A percentile compares a stretch with the other conserved stretches of the same genome.
phyloP scores from a whole-genome alignment of 306 rosid species.

The Fragaria nilgerrensis region DNA sequence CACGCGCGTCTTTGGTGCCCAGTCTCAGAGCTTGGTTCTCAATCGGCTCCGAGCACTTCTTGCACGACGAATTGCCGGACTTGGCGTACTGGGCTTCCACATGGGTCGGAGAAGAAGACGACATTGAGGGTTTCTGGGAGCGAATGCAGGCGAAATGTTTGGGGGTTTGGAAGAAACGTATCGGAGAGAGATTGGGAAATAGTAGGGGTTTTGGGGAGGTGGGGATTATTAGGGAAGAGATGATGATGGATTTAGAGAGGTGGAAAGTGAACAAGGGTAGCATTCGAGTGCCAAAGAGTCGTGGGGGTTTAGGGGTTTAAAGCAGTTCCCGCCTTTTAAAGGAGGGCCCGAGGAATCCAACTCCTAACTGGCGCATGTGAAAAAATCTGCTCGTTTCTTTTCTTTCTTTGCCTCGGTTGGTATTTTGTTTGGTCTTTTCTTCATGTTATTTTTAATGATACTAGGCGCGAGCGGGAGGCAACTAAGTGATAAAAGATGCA shows the following conservation, averaged over 20 bases:
- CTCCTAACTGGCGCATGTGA: not conserved
- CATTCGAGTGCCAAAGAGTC: not conserved
- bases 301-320: not conserved
- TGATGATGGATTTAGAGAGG: not conserved
- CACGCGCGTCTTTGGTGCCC: constrained; percentile 46
- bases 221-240: not conserved
- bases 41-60: constrained; percentile 49
- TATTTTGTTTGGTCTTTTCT: no score
- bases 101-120: constrained; percentile 33
- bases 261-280: not conserved
- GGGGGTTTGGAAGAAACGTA: not conserved
- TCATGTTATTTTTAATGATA: no score
- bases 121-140: constrained; percentile 30
- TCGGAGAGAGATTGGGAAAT: not conserved
- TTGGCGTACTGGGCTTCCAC: constrained; percentile 59
- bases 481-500: no score
- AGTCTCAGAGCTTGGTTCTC: constrained; percentile 42
- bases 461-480: no score
- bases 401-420: no score
- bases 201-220: constrained; percentile 4
- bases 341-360: not conserved
- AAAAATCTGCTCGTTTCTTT: no score
- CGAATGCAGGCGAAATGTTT: not conserved
- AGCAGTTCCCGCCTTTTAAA: not conserved
- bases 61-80: constrained; percentile 60